phyloP scores from a whole-genome alignment of 495 filamentous ascomycete genomes.

The Gamarada debralockiae region DNA sequence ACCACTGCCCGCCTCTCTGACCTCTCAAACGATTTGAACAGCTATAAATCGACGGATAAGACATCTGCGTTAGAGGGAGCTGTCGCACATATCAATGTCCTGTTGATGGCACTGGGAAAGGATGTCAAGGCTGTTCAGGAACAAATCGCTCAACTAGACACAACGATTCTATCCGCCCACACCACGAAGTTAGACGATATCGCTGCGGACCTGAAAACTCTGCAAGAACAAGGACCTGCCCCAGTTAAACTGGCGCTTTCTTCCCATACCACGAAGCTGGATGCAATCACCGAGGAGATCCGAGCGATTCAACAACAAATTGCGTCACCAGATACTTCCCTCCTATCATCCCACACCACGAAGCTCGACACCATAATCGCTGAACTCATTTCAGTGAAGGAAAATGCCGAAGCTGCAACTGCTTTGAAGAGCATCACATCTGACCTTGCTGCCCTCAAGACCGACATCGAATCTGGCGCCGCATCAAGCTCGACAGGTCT shows the following conservation, averaged over 20 bases:
- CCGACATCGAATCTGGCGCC: conserved; percentile 13
- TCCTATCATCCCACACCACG: conserved; percentile 13
- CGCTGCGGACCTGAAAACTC: conserved; percentile 13
- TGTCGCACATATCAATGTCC: conserved; percentile 18
- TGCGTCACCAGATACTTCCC: conserved; percentile 8
- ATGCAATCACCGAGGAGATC: conserved; percentile 16
- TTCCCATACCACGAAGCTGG: conserved; percentile 16
- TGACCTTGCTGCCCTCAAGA: conserved; percentile 16
- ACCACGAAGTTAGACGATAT: conserved; percentile 20
- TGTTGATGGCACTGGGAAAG: conserved; percentile 16
- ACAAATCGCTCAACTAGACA: conserved; percentile 18
- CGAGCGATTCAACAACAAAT: conserved; percentile 15
- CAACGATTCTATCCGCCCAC: conserved; percentile 15
- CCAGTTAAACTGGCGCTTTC: conserved; percentile 18
- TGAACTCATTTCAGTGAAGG: conserved; percentile 16
- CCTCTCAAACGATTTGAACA: conserved; percentile 15
- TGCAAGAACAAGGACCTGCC: conserved; percentile 17
- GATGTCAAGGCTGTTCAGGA: conserved; percentile 20
- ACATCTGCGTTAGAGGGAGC: conserved; percentile 20
- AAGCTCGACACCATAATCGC: conserved; percentile 20
- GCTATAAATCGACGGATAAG: conserved; percentile 13
- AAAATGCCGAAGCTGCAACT: conserved; percentile 7
- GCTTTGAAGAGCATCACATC: conserved; percentile 15
- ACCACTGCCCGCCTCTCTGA: conserved; percentile 15
- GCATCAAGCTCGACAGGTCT: conserved; percentile 7